A percentile compares a stretch with the other conserved stretches of the same genome.
Evolutionary conservation across 176 grass and related monocot genomes (phyloP).

Genomic region (Dactylis glomerata): DNA sequence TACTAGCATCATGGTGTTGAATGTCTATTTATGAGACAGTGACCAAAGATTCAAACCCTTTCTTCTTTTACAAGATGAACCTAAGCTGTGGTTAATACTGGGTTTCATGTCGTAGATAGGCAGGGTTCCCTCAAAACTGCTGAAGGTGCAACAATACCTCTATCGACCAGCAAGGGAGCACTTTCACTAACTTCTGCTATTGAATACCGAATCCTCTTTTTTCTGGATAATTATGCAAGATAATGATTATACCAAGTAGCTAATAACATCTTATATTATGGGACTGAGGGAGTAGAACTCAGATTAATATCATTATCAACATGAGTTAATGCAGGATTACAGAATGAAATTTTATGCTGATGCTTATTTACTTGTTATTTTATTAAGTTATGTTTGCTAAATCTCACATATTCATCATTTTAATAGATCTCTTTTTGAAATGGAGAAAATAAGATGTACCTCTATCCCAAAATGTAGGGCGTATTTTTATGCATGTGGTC

Average conservation of each 20-base stretch:
- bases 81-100: neutral
- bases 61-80: constrained; percentile 9
- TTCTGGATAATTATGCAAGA: constrained; percentile 6
- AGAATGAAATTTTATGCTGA: neutral
- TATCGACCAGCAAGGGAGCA: neutral
- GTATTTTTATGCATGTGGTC: neutral
- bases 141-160: constrained; percentile 1
- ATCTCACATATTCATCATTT: neutral
- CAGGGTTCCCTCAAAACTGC: neutral
- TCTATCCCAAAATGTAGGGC: neutral
- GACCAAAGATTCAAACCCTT: neutral
- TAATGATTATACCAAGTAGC: neutral
- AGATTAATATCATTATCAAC: constrained; percentile 6
- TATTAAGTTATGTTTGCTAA: neutral
- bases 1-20: neutral
- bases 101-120: neutral
- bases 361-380: constrained; percentile 28
- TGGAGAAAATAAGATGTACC: neutral
- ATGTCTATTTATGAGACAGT: neutral
- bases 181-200: neutral
- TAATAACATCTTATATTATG: neutral
- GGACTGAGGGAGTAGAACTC: neutral
- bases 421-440: constrained; percentile 5
- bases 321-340: constrained; percentile 12
- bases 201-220: neutral